Percentiles rank a stretch among this genome's conserved stretches.
These are phyloP conservation scores for Circinella umbellata DNA, from an alignment of 371 early-diverging fungal genomes.

Conservation along the genomic window DNA sequence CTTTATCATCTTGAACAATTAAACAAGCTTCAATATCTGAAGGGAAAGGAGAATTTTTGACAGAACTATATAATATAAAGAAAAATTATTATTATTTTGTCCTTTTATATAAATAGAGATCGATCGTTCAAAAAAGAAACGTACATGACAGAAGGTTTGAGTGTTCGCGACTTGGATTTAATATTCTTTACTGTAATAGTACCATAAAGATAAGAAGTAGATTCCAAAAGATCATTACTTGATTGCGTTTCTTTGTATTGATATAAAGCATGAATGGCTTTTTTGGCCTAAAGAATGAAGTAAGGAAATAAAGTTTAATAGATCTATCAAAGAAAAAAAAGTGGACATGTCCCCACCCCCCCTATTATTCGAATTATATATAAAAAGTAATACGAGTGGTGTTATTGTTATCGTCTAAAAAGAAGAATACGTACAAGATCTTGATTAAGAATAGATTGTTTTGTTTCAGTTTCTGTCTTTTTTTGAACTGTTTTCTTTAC, in stretches of 20 bases:
- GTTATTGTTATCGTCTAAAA: too few species aligned
- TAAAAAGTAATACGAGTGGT: too few species aligned
- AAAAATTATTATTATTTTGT: too few species aligned
- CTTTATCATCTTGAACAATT: neutral
- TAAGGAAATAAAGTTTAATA: neutral
- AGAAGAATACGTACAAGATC: neutral
- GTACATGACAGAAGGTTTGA: slow-evolving; percentile 4
- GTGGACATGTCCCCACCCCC: too few species aligned
- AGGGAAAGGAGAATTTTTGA: neutral
- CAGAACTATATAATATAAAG: neutral
- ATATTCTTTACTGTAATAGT: neutral
- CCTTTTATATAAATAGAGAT: too few species aligned
- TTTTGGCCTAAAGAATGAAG: neutral
- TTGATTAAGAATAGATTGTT: neutral
- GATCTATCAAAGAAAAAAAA: too few species aligned
- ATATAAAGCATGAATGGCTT: slow-evolving; percentile 1
- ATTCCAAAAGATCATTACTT: slow-evolving; percentile 4
- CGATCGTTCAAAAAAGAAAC: neutral
- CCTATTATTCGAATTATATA: too few species aligned
- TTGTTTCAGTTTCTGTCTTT: neutral
- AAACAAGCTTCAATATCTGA: neutral
- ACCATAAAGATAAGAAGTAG: neutral
- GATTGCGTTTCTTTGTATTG: slow-evolving; percentile 2
- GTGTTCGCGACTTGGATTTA: neutral
- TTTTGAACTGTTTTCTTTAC: neutral